A percentile compares a stretch with the other conserved stretches of the same genome.
phyloP scores from a whole-genome alignment of 225 moss, liverwort and hornwort species.

The Climacium dendroides region DNA sequence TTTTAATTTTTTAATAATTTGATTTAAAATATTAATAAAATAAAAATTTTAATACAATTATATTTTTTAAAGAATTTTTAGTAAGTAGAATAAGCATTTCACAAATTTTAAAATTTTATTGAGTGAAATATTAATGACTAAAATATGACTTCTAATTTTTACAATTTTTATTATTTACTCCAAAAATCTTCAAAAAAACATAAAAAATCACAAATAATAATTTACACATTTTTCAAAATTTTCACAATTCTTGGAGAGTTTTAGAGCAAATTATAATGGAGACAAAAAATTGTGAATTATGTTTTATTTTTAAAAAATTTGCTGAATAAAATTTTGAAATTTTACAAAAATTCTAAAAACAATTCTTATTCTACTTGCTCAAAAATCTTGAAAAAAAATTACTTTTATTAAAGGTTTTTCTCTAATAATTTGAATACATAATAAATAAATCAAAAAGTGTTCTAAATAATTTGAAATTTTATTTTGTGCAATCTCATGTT shows the following conservation, averaged over 20 bases:
- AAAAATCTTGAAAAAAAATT: too few relatives aligned
- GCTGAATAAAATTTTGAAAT: background rate
- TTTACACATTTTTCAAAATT: background rate
- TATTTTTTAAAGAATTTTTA: background rate
- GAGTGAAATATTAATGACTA: background rate
- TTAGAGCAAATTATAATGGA: background rate
- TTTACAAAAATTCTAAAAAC: background rate
- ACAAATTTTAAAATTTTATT: background rate
- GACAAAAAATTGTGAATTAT: background rate
- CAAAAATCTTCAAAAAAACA: background rate
- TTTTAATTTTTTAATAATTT: background rate
- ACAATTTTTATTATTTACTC: background rate
- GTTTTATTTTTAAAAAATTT: background rate
- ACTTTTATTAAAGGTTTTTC: too few relatives aligned
- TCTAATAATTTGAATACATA: too few relatives aligned
- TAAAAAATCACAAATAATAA: background rate
- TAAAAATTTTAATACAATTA: background rate
- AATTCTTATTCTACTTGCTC: too few relatives aligned
- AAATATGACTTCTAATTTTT: background rate
- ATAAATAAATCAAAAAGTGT: too few relatives aligned
- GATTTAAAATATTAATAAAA: background rate
- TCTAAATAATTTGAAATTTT: too few relatives aligned
- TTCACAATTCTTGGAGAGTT: background rate
- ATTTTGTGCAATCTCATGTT: too few relatives aligned
- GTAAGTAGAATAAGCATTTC: background rate